These are phyloP conservation scores for Iris pallida DNA, from an alignment of 116 monocot species.

Conservation along the genomic window DNA sequence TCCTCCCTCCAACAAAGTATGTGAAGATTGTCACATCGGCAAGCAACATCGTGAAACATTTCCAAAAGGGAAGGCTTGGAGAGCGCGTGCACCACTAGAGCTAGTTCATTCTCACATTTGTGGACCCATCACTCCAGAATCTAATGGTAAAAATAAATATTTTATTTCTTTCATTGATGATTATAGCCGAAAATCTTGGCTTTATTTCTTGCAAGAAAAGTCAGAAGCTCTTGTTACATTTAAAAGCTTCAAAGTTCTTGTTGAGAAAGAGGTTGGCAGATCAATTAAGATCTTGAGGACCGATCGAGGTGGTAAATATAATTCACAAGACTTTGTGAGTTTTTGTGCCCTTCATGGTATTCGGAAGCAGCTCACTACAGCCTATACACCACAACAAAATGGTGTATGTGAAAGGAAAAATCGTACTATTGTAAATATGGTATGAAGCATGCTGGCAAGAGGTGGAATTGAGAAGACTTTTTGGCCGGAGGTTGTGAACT, in stretches of 20 bases:
- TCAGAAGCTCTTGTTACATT: conserved; percentile 6
- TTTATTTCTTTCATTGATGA: conserved; percentile 20
- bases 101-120: conserved; percentile 14
- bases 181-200: background rate
- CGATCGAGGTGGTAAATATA: conserved; percentile 5
- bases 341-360: conserved; percentile 10
- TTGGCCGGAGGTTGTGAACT: conserved; percentile 4
- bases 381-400: conserved; percentile 14
- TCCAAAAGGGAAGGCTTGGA: conserved; percentile 5
- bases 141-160: conserved; percentile 14
- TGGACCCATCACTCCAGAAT: background rate
- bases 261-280: conserved; percentile 8
- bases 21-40: background rate
- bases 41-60: conserved; percentile 1
- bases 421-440: conserved; percentile 15
- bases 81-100: conserved; percentile 1
- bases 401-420: conserved; percentile 10
- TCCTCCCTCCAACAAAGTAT: background rate
- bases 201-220: conserved; percentile 7
- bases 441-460: conserved; percentile 7
- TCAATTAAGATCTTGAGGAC: conserved; percentile 1
- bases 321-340: conserved; percentile 8
- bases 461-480: background rate
- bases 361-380: background rate
- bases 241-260: conserved; percentile 12